Evolutionary conservation across 495 filamentous ascomycete species (phyloP).

Genomic region (Annulohypoxylon stygium): DNA sequence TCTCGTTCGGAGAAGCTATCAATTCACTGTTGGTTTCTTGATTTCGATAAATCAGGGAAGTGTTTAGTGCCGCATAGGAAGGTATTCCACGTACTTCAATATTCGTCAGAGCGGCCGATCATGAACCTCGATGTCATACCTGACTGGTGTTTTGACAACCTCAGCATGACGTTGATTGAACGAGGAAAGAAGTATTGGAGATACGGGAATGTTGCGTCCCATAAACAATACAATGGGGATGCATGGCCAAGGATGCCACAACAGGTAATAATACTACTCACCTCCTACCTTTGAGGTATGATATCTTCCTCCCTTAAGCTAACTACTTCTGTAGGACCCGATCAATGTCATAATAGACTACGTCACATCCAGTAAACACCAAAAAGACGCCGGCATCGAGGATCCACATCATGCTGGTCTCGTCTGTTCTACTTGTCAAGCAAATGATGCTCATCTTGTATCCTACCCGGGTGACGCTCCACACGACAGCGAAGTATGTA

Average conservation of each 20-base stretch:
- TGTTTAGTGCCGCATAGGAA: background rate
- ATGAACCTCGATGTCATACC: background rate
- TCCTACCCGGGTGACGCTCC: too few relatives aligned
- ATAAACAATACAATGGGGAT: background rate
- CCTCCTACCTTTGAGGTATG: too few relatives aligned
- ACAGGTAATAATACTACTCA: too few relatives aligned
- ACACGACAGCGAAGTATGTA: too few relatives aligned
- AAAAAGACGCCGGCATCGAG: too few relatives aligned
- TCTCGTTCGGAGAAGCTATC: background rate
- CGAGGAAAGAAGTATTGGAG: background rate
- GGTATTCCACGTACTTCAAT: background rate
- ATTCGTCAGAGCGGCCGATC: background rate
- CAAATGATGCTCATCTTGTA: too few relatives aligned
- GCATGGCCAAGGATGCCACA: constrained; percentile 8
- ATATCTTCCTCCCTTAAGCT: too few relatives aligned
- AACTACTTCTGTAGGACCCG: too few relatives aligned
- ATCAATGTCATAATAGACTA: too few relatives aligned
- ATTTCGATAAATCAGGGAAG: background rate
- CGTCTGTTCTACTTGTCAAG: too few relatives aligned
- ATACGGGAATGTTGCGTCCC: background rate
- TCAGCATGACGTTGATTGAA: background rate
- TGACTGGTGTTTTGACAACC: background rate
- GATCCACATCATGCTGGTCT: too few relatives aligned
- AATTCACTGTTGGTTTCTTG: constrained; percentile 9
- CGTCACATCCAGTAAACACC: too few relatives aligned